Evolutionary conservation across 73 alveolate genomes (phyloP).

Genomic region (Paraurostyla sp.): DNA sequence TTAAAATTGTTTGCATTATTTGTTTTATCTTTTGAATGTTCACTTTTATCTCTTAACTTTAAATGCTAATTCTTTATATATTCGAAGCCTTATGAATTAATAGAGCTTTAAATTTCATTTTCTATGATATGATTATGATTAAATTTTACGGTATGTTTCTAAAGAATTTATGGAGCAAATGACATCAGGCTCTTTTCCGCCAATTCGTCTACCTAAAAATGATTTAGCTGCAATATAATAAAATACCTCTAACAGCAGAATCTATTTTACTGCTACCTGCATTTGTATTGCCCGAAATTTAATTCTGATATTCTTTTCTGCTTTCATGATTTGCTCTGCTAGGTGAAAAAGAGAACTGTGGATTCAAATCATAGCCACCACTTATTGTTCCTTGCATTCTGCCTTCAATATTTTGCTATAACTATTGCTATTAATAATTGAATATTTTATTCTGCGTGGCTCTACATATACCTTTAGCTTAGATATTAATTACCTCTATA

Average conservation of each 20-base stretch:
- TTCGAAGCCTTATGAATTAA: neutral
- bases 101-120: neutral
- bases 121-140: neutral
- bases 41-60: constrained; percentile 1
- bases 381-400: neutral
- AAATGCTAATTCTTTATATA: neutral
- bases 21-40: constrained; percentile 4
- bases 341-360: constrained; percentile 26
- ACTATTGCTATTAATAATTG: too few relatives aligned
- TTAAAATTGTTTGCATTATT: neutral
- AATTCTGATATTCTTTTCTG: neutral
- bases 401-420: neutral
- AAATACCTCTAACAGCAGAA: constrained; percentile 40
- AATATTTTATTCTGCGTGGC: constrained; percentile 5
- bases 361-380: constrained; percentile 28
- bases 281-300: too few relatives aligned
- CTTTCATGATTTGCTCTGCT: constrained; percentile 4
- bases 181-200: constrained; percentile 33
- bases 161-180: constrained; percentile 14
- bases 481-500: neutral
- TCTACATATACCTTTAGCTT: neutral
- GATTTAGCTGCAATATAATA: neutral
- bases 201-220: constrained; percentile 36
- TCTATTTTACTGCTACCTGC: neutral
- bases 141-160: constrained; percentile 16